A percentile compares a stretch with the other conserved stretches of the same genome.
Conservation (phyloP, 345 rosid species). For the Arabidopsis suecica region DNA sequence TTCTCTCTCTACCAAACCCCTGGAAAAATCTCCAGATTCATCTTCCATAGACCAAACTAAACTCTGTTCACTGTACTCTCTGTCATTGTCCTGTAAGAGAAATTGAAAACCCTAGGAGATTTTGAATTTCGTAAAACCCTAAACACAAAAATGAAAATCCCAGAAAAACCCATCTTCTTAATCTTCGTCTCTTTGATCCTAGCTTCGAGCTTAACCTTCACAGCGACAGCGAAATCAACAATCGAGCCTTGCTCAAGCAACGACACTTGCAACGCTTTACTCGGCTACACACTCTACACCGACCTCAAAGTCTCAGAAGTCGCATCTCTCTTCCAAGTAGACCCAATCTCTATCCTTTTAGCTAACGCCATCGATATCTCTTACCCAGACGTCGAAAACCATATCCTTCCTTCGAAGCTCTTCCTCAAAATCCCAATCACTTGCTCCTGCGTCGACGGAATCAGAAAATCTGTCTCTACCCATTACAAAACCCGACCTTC, state of each 20-base stretch:
- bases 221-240: conserved; percentile 70
- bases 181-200: conserved; percentile 38
- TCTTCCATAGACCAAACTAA: conserved; percentile 1
- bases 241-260: conserved; percentile 96
- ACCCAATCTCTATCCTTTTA: conserved; percentile 81
- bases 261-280: conserved; percentile 82
- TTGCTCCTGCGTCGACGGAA: conserved; percentile 93
- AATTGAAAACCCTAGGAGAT: neutral
- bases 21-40: neutral
- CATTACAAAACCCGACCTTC: conserved; percentile 90
- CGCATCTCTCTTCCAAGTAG: conserved; percentile 94
- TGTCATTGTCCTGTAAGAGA: conserved; percentile 1
- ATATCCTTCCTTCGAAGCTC: conserved; percentile 83
- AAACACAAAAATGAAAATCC: conserved; percentile 46
- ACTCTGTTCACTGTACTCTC: neutral
- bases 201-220: conserved; percentile 37
- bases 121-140: conserved; percentile 35
- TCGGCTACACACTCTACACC: conserved; percentile 95
- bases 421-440: conserved; percentile 80
- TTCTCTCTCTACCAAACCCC: neutral
- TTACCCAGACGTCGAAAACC: conserved; percentile 96
- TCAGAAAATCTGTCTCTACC: conserved; percentile 80
- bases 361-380: conserved; percentile 95
- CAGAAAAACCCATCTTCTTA: conserved; percentile 29
- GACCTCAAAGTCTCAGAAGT: conserved; percentile 97